Evolutionary conservation across 176 grass and related monocot genomes (phyloP), one percentile per base, ranked within the genome.

Genomic region (Cenchrus purpureus): DNA sequence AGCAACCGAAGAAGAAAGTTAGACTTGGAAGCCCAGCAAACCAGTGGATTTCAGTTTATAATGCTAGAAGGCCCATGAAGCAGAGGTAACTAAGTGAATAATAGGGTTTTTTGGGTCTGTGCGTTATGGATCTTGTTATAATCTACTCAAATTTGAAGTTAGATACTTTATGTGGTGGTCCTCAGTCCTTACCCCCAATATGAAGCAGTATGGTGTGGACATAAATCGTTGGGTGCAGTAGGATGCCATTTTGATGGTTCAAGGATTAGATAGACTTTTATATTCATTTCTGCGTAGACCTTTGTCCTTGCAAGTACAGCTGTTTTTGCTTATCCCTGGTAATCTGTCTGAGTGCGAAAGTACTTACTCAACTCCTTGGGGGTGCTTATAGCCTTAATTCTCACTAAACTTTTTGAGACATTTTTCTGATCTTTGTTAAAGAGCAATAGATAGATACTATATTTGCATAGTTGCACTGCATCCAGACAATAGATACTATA

Each of bases 1-100:
- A 95, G 57, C 95, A 98, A 68, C 95, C 95, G 6, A 98, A 92
- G 91, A 98, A 98, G 81, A 98, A 98, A 89, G 85, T 98, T 82
- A 91, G 95, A 81, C 61, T 98, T 40, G 95, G 95, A 90, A 98
- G 93, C 79, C 93, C 95, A 61, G 95, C 93, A 67, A 98, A 90
- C 79, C 95, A 98, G 79, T 98, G 95, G 95, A 91, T 98, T 80
- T 98, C 95, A 58, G 95, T 98, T 79, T 98, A 98, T 84, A 98
- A 98, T 79, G 95, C 95, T 93, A 91, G 79, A 75, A 89, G 83
- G 78, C 88, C 95, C 45, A 98, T 98, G 95, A 98, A 98, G 79
- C 95, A 98, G 84, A 98, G 95, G 95, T 98, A 91, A 79, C 10
- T 78, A 73, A 87, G 42, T 76, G 67, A 78, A 59, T 83, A 5